These are phyloP conservation scores for Podospora pseudopauciseta DNA, from an alignment of 495 filamentous ascomycete species.

Conservation along the genomic window DNA sequence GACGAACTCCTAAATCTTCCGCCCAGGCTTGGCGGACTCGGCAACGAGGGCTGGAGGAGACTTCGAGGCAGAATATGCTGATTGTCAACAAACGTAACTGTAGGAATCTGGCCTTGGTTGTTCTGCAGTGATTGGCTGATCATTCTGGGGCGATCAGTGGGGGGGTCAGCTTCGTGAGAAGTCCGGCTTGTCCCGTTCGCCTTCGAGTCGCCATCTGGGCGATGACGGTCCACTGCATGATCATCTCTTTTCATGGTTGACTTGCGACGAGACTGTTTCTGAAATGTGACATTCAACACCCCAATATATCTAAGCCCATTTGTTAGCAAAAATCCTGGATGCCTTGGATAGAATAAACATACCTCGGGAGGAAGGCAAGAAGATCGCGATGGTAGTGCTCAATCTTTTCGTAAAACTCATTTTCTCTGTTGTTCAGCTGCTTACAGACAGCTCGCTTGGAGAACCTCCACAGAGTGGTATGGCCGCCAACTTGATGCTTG, in stretches of 20 bases:
- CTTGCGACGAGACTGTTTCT: conserved; percentile 70
- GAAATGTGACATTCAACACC: conserved; percentile 94
- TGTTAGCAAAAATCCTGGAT: conserved; percentile 10
- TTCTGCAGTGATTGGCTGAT: conserved; percentile 71
- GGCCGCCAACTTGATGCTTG: conserved; percentile 93
- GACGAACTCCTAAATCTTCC: conserved; percentile 39
- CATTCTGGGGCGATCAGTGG: conserved; percentile 50
- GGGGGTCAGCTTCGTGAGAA: conserved; percentile 8
- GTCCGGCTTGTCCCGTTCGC: conserved; percentile 18
- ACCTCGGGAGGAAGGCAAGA: conserved; percentile 89
- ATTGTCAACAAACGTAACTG: conserved; percentile 94
- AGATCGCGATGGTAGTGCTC: conserved; percentile 86
- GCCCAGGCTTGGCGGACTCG: conserved; percentile 15
- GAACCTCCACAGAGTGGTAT: conserved; percentile 94
- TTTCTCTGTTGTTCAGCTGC: conserved; percentile 93
- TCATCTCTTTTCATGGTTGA: conserved; percentile 52
- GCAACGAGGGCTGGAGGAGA: conserved; percentile 50
- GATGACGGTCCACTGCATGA: conserved; percentile 19
- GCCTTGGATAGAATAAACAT: conserved; percentile 34
- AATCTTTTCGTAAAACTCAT: conserved; percentile 96
- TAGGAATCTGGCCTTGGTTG: conserved; percentile 59
- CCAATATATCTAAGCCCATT: conserved; percentile 74
- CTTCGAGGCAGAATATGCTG: conserved; percentile 89
- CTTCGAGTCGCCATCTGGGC: conserved; percentile 14
- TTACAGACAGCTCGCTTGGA: conserved; percentile 95